Base-by-base conservation (phyloP, 2,329 filamentous ascomycete genomes). In the Exutisphaerella laricina region DNA sequence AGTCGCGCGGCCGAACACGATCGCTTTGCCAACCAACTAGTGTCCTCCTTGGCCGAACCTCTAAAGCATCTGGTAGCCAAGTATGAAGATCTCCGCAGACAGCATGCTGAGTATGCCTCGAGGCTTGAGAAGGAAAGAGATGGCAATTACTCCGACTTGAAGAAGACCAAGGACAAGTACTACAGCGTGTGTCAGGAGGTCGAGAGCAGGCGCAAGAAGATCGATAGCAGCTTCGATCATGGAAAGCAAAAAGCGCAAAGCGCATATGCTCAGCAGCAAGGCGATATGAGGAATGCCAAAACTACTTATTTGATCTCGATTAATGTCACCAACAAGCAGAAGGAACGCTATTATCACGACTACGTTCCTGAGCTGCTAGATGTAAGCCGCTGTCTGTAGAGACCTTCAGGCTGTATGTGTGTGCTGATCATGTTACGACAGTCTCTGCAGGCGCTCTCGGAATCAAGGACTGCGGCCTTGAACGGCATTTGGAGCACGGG, bases 221-320 rank as follows among this genome's bases (percentile, higher is more conserved):
- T 85, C 38, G 92, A 98, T 59, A 84, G 84, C 34, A 81, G 88
- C n/a, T 94, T 92, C 60, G 90, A 97, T 53, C 74, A 81, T 57
- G 71, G 77, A 64, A 96, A 95, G 69, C 71, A 79, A 50, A 98
- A 96, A 70, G 88, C 90, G 5, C 86, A 95, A 62, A 84, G 80
- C 62, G 82, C 87, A 26, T 98, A 94, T 66, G 87, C 94, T 59
- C 88, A 95, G 62, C 90, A 97, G 66, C 75, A 94, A 47, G 70
- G 82, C 47, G 92, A 98, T 56, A 97, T 97, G 92, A 86, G 92
- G 68, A 98, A 98, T 63, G 78, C 84, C 64, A 98, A 98, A 73
- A 98, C 98, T 65, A 88, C 85, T n/a, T 98, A 98, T 62, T 71
- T 98, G 48, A 95, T 98, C 59, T 78, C 81, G 48, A 95, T 98